Base-by-base conservation (phyloP, 2,329 filamentous ascomycete genomes). In the Xylariales sp. region DNA sequence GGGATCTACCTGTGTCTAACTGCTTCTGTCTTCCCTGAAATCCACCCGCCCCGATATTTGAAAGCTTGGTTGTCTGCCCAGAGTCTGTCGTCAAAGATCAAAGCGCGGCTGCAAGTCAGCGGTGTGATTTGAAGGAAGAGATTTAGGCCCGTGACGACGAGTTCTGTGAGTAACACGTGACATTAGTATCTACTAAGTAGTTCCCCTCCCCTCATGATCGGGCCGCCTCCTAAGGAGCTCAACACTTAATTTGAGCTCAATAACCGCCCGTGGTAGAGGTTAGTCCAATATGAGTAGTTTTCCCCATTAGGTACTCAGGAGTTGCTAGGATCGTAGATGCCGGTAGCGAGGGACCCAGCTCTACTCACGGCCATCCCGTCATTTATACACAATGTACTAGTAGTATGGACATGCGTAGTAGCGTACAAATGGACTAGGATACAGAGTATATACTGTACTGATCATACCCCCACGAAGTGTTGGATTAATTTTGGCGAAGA, bases 1-100 rank as follows among this genome's bases (percentile, higher is more conserved):
- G 41, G 66, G 66, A 65, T 62, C 57, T 65, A 58, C 52, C 66
- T 57, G 62, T 18, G 39, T 12, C 52, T 54, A 57, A 48, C 61
- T 55, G 14, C 48, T 30, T 65, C 16, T 16, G 49, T 60, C 54
- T 18, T 28, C 10, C 28, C 8, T 18, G n/a, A 63, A 55, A 55
- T 49, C 54, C 53, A 48, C 59, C 39, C 8, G 16, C 45, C 5
- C 53, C 28, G 16, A 53, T 23, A 14, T 32, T 46, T 4, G 53
- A 50, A 28, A 58, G 36, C 53, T 57, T 58, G 45, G 34, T 34
- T 41, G n/a, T 30, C 30, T 12, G 41, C 53, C 23, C 39, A 36
- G 23, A 41, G 39, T n/a, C 9, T 8, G 30, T 7, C 34, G 36
- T 55, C 18, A 34, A 34, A 8, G 23, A 39, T 41, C 32, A 32